Conservation (phyloP, 805 yeast genomes). For the Danielia oregonensis region DNA sequence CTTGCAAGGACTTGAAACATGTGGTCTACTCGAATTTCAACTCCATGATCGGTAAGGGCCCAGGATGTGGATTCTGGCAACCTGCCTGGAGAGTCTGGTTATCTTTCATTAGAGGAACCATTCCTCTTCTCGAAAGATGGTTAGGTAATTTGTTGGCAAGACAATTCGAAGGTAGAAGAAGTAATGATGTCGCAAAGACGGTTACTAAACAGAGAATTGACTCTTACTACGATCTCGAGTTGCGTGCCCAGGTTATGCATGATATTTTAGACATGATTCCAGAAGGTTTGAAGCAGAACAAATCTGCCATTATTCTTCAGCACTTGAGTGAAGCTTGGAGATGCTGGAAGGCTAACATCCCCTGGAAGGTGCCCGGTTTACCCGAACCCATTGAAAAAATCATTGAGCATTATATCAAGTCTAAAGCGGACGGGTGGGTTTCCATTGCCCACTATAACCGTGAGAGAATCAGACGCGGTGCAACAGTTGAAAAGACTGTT, state of each 20-base stretch:
- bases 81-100: conserved; percentile 99
- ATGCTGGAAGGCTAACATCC: conserved; percentile 98
- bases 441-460: conserved; percentile 90
- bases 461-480: conserved; percentile 85
- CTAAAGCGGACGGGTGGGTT: conserved; percentile 96
- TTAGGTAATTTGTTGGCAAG: conserved; percentile 84
- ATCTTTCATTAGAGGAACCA: conserved; percentile 83
- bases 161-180: conserved; percentile 93
- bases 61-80: conserved; percentile 99
- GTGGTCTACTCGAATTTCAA: conserved; percentile 85
- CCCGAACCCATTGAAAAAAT: conserved; percentile 87
- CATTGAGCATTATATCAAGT: conserved; percentile 84
- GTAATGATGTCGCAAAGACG: conserved; percentile 88
- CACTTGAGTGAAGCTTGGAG: conserved; percentile 98
- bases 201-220: conserved; percentile 95
- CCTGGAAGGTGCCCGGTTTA: conserved; percentile 96
- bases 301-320: conserved; percentile 82
- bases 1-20: conserved; percentile 93
- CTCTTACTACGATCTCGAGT: conserved; percentile 88
- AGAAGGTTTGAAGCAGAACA: conserved; percentile 83
- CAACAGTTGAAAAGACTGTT: conserved; percentile 88
- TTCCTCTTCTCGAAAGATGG: conserved; percentile 93
- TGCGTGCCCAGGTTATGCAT: conserved; percentile 91
- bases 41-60: conserved; percentile 88
- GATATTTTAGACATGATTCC: conserved; percentile 98